These are phyloP conservation scores for Polymyxa betae DNA, from an alignment of 208 protist species.

Conservation along the genomic window DNA sequence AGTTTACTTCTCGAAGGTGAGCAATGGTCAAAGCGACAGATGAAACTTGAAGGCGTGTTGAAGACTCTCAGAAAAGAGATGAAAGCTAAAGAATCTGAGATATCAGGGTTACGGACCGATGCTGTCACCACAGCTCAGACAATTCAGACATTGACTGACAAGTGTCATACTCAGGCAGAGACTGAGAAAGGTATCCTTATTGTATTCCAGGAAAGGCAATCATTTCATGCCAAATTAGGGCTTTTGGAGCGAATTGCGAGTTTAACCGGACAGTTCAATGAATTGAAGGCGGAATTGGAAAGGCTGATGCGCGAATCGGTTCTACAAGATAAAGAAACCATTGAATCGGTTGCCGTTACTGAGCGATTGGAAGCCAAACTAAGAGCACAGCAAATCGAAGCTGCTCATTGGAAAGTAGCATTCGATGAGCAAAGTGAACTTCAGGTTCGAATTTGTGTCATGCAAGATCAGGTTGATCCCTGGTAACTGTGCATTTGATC, in stretches of 20 bases:
- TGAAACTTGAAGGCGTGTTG: background rate
- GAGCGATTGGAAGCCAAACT: slow-evolving; percentile 33
- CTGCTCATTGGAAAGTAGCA: slow-evolving; percentile 39
- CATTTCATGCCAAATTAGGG: background rate
- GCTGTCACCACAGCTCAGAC: background rate
- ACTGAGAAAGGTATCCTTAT: background rate
- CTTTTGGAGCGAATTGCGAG: slow-evolving; percentile 5
- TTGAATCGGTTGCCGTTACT: background rate
- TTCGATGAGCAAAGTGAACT: slow-evolving; percentile 39
- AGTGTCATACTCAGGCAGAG: background rate
- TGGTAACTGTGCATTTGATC: background rate
- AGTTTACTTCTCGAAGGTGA: background rate
- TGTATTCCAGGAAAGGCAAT: background rate
- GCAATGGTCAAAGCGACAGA: background rate
- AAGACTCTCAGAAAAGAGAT: background rate
- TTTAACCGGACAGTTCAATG: background rate
- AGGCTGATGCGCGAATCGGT: background rate
- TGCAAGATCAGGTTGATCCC: slow-evolving; percentile 33
- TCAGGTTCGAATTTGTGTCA: background rate
- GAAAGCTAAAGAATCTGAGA: background rate
- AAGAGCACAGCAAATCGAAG: background rate
- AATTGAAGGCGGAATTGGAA: background rate
- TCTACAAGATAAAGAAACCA: background rate
- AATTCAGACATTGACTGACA: background rate
- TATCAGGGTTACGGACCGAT: background rate